These are phyloP conservation scores for Cytospora piceae DNA, from an alignment of 2,329 filamentous ascomycete genomes.

Conservation along the genomic window DNA sequence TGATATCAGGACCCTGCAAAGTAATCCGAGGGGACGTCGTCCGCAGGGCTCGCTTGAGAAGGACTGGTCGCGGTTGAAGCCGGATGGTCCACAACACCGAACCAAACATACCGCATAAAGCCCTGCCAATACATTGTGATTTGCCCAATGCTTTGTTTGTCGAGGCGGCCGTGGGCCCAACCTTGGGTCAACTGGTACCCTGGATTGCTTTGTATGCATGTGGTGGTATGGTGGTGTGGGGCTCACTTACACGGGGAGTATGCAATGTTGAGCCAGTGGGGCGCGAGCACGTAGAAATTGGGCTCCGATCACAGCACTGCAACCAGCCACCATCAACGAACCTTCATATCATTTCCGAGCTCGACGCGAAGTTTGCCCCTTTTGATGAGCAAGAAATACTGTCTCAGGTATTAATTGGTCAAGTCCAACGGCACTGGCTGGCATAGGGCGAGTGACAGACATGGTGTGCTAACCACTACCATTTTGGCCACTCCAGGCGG, in stretches of 20 bases:
- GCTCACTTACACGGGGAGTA: neutral
- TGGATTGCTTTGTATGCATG: neutral
- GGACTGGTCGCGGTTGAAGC: neutral
- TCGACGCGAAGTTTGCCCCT: neutral
- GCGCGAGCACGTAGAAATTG: conserved; percentile 4
- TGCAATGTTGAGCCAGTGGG: conserved; percentile 2
- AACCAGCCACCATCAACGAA: neutral
- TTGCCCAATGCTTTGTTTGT: neutral
- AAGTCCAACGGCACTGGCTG: neutral
- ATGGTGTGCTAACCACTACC: neutral
- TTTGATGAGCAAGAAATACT: neutral
- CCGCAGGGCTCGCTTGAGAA: neutral
- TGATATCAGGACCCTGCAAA: neutral
- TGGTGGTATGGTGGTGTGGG: neutral
- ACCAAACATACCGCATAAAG: neutral
- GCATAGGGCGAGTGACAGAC: neutral
- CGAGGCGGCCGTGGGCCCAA: conserved; percentile 2
- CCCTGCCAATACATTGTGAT: neutral
- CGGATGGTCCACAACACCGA: neutral
- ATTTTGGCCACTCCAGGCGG: neutral
- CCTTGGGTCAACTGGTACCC: neutral
- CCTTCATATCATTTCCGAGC: neutral
- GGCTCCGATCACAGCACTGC: conserved; percentile 1
- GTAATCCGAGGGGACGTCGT: neutral
- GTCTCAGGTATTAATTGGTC: neutral